Evolutionary conservation across 768 basidiomycete species (phyloP).

Genomic region (Trametes villosa): DNA sequence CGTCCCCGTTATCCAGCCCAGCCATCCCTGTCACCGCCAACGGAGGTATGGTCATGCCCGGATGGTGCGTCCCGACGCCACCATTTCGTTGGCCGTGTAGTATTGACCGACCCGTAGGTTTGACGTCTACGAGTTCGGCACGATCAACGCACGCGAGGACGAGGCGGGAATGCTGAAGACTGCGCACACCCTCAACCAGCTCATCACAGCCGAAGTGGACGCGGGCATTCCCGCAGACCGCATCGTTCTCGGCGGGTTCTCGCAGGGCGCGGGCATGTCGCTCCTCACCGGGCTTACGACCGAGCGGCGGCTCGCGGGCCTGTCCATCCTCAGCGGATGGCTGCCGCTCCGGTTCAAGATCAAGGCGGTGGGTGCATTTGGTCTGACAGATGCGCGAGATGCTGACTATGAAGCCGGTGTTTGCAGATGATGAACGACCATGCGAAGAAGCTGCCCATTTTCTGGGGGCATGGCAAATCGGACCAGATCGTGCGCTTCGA

Average conservation of each 20-base stretch:
- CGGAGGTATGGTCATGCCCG: slow-evolving; percentile 73
- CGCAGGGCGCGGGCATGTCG: slow-evolving; percentile 81
- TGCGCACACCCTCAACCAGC: slow-evolving; percentile 59
- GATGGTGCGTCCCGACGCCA: slow-evolving; percentile 56
- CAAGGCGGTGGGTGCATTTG: slow-evolving; percentile 52
- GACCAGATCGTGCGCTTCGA: slow-evolving; percentile 74
- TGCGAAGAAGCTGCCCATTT: slow-evolving; percentile 68
- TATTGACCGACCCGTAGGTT: slow-evolving; percentile 53
- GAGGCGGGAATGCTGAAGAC: slow-evolving; percentile 75
- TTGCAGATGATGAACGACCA: slow-evolving; percentile 63
- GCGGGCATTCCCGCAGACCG: slow-evolving; percentile 67
- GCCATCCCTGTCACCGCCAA: slow-evolving; percentile 73
- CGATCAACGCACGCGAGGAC: slow-evolving; percentile 58
- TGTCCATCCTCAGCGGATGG: slow-evolving; percentile 80
- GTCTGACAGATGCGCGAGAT: not conserved
- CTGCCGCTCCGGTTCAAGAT: slow-evolving; percentile 69
- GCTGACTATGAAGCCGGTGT: not conserved
- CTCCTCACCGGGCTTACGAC: slow-evolving; percentile 74
- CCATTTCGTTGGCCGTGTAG: too few relatives aligned
- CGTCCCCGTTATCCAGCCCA: slow-evolving; percentile 42
- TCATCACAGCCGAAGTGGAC: slow-evolving; percentile 78
- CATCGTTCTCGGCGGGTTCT: slow-evolving; percentile 88
- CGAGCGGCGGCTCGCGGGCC: slow-evolving; percentile 70
- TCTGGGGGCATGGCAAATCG: slow-evolving; percentile 82
- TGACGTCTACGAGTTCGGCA: slow-evolving; percentile 60